Base-by-base conservation (phyloP, 2,329 filamentous ascomycete genomes). In the Arthrobotrys entomopaga region DNA sequence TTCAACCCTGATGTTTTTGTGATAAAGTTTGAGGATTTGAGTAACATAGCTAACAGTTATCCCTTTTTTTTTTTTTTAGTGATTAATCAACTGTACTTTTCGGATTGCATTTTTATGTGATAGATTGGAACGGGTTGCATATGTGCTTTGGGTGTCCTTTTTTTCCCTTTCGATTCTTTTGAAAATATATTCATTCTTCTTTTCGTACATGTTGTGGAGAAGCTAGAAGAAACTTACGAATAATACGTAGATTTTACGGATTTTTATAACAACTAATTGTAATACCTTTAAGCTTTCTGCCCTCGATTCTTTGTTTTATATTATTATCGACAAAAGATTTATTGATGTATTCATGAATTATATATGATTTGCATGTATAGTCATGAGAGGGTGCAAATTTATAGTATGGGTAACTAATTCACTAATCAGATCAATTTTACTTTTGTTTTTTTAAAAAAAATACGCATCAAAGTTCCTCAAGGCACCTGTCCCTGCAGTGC, bases 131-230 rank as follows among this genome's bases (percentile, higher is more conserved):
- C 29, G 43, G 13, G 26, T 34, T 34, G 29, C 29, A 34, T 34
- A 10, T 6, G 29, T 34, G 6, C 1, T 1, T 8, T 34, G 7
- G 29, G 29, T 34, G 42, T 49, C n/a, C n/a, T n/a, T n/a, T n/a
- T n/a, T n/a, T 50, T 49, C 40, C 40, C 34, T 52, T 64, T 64
- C 58, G 24, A 58, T 74, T 67, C 70, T 64, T n/a, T 59, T 74
- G 57, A 56, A 74, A 74, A 74, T 74, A 74, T 74, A 67, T 50
- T 24, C 19, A 67, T 50, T 24, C 19, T 38, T 34, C 66, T 66
- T 56, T 24, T 34, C 22, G 16, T 61, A 54, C 53, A 61, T 65
- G 61, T 49, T 54, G 29, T 34, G 29, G 5, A 34, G 10, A 34
- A 34, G 29, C n/a, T n/a, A n/a, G n/a, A n/a, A n/a, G 29, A 34